phyloP scores from a whole-genome alignment of 2,329 filamentous ascomycete genomes.

The Aspergillus ustus region DNA sequence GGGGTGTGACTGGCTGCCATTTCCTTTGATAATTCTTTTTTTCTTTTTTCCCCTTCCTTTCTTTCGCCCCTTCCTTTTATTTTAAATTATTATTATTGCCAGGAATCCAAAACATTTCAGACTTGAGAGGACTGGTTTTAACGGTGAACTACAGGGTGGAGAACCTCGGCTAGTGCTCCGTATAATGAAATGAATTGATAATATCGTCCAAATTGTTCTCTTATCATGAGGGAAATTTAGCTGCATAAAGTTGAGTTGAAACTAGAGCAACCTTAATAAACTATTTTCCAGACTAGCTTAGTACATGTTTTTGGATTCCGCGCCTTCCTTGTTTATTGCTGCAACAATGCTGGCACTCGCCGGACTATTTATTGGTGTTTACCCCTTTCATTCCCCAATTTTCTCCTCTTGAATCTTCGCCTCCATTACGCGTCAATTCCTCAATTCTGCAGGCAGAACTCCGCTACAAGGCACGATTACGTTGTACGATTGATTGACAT shows the following conservation, averaged over 20 bases:
- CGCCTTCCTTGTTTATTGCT: constrained; percentile 8
- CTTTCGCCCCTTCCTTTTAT: background rate
- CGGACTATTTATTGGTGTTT: constrained; percentile 11
- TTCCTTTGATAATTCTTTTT: background rate
- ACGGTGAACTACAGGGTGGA: background rate
- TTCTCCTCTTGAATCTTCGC: constrained; percentile 1
- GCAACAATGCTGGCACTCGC: background rate
- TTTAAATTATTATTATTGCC: constrained; percentile 2
- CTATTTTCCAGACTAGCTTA: background rate
- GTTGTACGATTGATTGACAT: background rate
- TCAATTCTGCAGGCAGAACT: constrained; percentile 15
- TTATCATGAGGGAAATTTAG: background rate
- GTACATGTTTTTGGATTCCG: background rate
- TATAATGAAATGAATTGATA: background rate
- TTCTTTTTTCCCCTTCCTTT: constrained; percentile 1
- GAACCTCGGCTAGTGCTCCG: constrained; percentile 5
- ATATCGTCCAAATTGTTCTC: background rate
- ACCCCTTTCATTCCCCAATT: constrained; percentile 7
- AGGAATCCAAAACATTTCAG: background rate
- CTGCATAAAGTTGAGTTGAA: background rate
- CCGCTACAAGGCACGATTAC: background rate
- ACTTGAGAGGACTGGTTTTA: background rate
- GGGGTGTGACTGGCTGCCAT: constrained; percentile 3
- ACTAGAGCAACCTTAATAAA: background rate
- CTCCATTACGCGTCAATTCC: constrained; percentile 4